A percentile compares a stretch with the other conserved stretches of the same genome.
These are phyloP conservation scores for Penicillium diatomitis DNA, from an alignment of 495 filamentous ascomycete species.

Conservation along the genomic window DNA sequence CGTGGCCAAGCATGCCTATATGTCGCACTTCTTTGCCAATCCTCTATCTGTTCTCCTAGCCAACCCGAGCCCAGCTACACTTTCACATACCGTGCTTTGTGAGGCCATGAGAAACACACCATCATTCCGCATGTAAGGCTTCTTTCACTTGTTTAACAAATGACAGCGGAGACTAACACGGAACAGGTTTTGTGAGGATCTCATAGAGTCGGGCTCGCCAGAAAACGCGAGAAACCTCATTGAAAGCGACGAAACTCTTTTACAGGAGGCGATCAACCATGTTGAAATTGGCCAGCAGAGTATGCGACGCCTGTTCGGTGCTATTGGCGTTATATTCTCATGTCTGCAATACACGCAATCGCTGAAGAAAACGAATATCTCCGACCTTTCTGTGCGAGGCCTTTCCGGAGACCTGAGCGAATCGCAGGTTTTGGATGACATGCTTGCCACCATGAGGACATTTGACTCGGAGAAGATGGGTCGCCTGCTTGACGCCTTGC, in stretches of 20 bases:
- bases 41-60: constrained; percentile 60
- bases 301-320: constrained; percentile 36
- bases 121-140: constrained; percentile 61
- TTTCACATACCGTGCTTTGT: constrained; percentile 46
- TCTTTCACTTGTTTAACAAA: background rate
- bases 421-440: constrained; percentile 43
- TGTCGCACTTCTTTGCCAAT: constrained; percentile 95
- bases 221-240: constrained; percentile 38
- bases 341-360: constrained; percentile 34
- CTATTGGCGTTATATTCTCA: constrained; percentile 36
- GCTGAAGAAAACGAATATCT: constrained; percentile 28
- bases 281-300: constrained; percentile 29
- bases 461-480: constrained; percentile 34
- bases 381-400: constrained; percentile 48
- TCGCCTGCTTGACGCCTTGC: constrained; percentile 13
- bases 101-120: constrained; percentile 69
- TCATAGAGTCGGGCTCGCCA: constrained; percentile 32
- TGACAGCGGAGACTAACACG: no score
- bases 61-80: constrained; percentile 20
- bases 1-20: constrained; percentile 66
- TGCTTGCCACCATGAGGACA: constrained; percentile 42
- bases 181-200: constrained; percentile 35
- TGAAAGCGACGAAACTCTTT: constrained; percentile 42
- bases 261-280: constrained; percentile 23
- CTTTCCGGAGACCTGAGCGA: constrained; percentile 47